Evolutionary conservation across 192 early-diverging fungal genomes (phyloP).

Genomic region (Mortierella claussenii): DNA sequence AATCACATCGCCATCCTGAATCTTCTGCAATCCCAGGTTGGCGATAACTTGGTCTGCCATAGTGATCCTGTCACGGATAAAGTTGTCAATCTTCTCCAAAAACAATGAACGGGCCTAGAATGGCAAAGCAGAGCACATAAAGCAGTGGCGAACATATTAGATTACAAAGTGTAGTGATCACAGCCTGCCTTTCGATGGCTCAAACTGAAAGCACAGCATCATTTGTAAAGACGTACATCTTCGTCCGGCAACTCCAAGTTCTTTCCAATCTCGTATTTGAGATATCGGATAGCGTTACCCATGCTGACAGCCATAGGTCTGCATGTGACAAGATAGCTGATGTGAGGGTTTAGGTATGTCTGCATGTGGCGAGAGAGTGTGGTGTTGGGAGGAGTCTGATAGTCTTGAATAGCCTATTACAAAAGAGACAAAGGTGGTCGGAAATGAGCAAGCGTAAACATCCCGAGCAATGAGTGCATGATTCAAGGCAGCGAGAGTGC

Average conservation of each 20-base stretch:
- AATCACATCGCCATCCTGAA: slow-evolving; percentile 92
- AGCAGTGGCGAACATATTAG: no score
- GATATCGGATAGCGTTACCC: slow-evolving; percentile 89
- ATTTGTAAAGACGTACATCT: slow-evolving; percentile 68
- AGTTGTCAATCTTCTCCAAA: slow-evolving; percentile 81
- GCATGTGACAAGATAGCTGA: slow-evolving; percentile 86
- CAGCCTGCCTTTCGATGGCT: no score
- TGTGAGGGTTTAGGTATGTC: slow-evolving; percentile 87
- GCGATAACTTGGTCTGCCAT: slow-evolving; percentile 84
- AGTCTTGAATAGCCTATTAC: slow-evolving; percentile 89
- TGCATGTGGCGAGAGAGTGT: slow-evolving; percentile 85
- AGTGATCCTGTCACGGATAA: slow-evolving; percentile 92
- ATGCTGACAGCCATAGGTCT: slow-evolving; percentile 93
- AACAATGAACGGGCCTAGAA: slow-evolving; percentile 76
- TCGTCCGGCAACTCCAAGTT: slow-evolving; percentile 85
- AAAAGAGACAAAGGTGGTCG: no score
- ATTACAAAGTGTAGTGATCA: no score
- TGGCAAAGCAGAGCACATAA: neutral
- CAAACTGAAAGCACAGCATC: no score
- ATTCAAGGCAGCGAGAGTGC: no score
- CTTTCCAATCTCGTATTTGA: slow-evolving; percentile 90
- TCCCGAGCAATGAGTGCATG: no score
- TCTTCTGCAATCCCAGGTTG: slow-evolving; percentile 84
- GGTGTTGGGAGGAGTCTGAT: slow-evolving; percentile 83
- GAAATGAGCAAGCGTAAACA: no score